These are phyloP conservation scores for Neonectria punicea DNA, from an alignment of 2,329 filamentous ascomycete genomes.

Conservation along the genomic window DNA sequence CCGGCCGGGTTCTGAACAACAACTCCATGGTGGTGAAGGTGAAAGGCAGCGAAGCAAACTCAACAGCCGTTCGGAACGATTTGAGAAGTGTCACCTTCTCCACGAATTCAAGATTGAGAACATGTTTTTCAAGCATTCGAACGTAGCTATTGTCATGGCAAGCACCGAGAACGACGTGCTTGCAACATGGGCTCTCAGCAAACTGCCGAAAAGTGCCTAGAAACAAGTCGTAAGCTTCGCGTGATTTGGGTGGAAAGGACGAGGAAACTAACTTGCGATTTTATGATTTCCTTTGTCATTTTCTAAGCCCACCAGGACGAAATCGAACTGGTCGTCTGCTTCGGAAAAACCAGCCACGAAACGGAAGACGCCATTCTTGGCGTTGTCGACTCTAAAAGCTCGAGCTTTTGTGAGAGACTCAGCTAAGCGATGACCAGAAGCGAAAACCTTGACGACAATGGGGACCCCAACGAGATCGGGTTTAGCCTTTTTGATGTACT, in stretches of 20 bases:
- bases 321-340: not conserved
- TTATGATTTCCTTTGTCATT: conserved; percentile 3
- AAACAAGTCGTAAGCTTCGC: not conserved
- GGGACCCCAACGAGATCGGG: not conserved
- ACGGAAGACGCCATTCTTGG: not conserved
- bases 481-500: not conserved
- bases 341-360: conserved; percentile 4
- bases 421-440: not conserved
- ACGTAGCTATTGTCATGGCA: conserved; percentile 5
- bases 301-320: conserved; percentile 2
- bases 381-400: not conserved
- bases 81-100: conserved; percentile 3
- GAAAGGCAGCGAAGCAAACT: not conserved
- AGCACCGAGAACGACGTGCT: not conserved
- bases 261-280: not conserved
- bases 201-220: conserved; percentile 4
- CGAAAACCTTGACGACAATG: conserved; percentile 2
- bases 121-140: not conserved
- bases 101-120: not conserved
- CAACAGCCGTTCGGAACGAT: not conserved
- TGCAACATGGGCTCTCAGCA: not conserved
- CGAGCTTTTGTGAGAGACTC: not conserved
- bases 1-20: not conserved
- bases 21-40: not conserved
- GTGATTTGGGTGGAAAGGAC: not conserved